Percentiles rank a stretch among this genome's conserved stretches.
phyloP scores from a whole-genome alignment of 2,329 filamentous ascomycete genomes.

The Microdochium nivale region DNA sequence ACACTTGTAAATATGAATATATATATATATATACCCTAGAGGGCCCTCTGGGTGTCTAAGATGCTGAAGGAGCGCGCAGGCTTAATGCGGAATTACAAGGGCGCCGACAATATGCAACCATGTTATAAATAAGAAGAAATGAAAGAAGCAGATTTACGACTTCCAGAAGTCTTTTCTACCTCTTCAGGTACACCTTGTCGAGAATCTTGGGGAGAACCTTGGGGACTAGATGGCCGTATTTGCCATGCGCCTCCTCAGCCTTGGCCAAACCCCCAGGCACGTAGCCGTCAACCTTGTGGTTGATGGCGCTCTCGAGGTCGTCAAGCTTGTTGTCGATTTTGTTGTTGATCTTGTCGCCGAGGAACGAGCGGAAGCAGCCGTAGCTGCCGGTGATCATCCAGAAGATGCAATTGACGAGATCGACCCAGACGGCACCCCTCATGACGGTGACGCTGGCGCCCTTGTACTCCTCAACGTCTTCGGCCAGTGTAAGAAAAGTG shows the following conservation, averaged over 20 bases:
- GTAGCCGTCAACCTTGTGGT: constrained; percentile 4
- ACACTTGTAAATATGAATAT: too few species aligned
- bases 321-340: constrained; percentile 19
- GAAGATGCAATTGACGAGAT: constrained; percentile 57
- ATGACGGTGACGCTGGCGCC: constrained; percentile 38
- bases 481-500: constrained; percentile 56
- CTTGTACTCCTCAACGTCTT: constrained; percentile 41
- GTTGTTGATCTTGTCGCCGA: constrained; percentile 29
- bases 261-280: not conserved
- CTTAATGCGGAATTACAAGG: too few species aligned
- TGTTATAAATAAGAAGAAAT: too few species aligned
- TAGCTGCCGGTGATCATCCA: constrained; percentile 47
- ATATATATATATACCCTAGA: too few species aligned
- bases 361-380: constrained; percentile 28
- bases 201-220: not conserved
- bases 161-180: not conserved
- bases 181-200: not conserved
- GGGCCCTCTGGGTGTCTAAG: too few species aligned
- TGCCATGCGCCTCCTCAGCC: not conserved
- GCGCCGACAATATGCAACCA: too few species aligned
- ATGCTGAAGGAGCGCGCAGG: too few species aligned
- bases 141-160: too few species aligned
- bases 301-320: constrained; percentile 8
- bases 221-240: not conserved
- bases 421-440: constrained; percentile 67